Conservation (phyloP, 768 basidiomycete species). For the Auriscalpium microsporum region DNA sequence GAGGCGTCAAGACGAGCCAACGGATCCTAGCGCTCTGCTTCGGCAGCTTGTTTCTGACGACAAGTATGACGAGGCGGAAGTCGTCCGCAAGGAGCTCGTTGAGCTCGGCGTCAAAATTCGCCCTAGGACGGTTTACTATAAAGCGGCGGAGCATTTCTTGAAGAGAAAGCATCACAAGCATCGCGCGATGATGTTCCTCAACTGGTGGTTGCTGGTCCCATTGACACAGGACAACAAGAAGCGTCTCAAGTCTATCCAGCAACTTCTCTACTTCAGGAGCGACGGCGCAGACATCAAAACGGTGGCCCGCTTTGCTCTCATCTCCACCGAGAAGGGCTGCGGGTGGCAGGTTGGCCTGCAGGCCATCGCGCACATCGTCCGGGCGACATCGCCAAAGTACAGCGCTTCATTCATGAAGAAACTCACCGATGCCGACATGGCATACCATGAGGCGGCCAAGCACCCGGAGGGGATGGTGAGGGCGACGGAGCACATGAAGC, state of each 20-base stretch:
- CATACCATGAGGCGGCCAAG: too few relatives aligned
- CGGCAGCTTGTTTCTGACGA: constrained; percentile 21
- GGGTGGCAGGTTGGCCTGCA: constrained; percentile 1
- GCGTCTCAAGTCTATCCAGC: constrained; percentile 23
- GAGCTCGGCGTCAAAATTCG: constrained; percentile 30
- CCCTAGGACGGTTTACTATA: constrained; percentile 27
- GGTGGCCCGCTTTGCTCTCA: constrained; percentile 33
- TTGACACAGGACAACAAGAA: not conserved
- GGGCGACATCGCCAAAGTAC: constrained; percentile 30
- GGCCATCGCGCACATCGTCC: constrained; percentile 33
- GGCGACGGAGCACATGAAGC: constrained; percentile 2
- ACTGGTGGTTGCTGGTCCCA: constrained; percentile 40
- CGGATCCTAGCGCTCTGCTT: constrained; percentile 16
- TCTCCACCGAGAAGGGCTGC: constrained; percentile 42
- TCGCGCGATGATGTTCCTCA: constrained; percentile 19
- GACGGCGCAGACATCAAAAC: constrained; percentile 27
- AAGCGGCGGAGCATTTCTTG: constrained; percentile 29
- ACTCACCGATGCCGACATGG: constrained; percentile 22
- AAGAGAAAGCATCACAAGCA: constrained; percentile 11
- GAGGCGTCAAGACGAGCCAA: not conserved
- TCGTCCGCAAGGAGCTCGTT: constrained; percentile 32
- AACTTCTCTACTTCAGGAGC: constrained; percentile 25
- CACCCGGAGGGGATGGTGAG: not conserved
- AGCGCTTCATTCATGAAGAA: constrained; percentile 31
- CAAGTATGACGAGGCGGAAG: constrained; percentile 26